Base-by-base conservation (phyloP, 1,139 yeast genomes). In the Magnusiomyces magnusii region DNA sequence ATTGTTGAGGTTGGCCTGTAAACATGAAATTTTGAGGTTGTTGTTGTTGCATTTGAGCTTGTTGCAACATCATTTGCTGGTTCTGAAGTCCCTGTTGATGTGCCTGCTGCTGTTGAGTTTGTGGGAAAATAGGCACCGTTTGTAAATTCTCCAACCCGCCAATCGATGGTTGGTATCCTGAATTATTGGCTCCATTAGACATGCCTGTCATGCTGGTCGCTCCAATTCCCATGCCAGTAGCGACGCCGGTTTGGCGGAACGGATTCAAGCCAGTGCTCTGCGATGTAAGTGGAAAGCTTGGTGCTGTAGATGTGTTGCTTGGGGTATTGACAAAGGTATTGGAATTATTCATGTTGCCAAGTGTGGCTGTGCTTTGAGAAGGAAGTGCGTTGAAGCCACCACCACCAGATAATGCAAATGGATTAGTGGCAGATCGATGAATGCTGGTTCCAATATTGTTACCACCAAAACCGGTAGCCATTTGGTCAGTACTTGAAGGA, bases 391-490 rank as follows among this genome's bases (percentile, higher is more conserved):
- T 2, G 82, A 82, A 61, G 53, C 61, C 62, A 36, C 69, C 47
- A 21, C 56, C 23, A 13, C 31, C 25, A 60, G 59, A 65, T 66
- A 65, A 72, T 69, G 72, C 61, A 60, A 70, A 70, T 41, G 88
- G 88, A 66, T 84, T 84, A 2, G 82, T 73, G 17, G 77, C 77
- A 0, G 78, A 72, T 39, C 70, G 64, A 51, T 68, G 71, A 71
- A 63, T 55, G 58, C 61, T 15, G 63, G 55, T 58, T 61, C 69
- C 65, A 51, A 70, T 62, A 25, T 65, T 58, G 55, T 66, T 71
- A 59, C 68, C 69, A 27, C 63, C 62, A 28, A 62, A 10, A 54
- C 31, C 60, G 24, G 62, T 51, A 19, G 62, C 59, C 10, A 61
- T 9, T 39, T 39, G 27, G 21, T 27, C 49, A 23, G 49, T 19